Conservation (phyloP, 495 filamentous ascomycete genomes). For the Pseudoneurospora amorphoporcata region DNA sequence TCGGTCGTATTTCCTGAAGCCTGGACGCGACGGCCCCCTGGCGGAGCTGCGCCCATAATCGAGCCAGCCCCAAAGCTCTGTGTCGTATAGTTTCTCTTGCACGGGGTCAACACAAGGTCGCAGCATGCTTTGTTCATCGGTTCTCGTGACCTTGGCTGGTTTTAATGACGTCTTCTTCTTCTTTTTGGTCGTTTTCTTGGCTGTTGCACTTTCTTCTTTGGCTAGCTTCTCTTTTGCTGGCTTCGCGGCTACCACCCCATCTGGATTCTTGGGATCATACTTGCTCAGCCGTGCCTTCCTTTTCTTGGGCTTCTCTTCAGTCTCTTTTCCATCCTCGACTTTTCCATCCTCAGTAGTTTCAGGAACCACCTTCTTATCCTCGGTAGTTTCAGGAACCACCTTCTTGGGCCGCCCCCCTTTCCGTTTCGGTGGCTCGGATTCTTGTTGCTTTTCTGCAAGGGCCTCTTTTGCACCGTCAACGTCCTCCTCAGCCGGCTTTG, state of each 20-base stretch:
- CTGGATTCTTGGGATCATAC: background rate
- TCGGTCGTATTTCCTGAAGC: background rate
- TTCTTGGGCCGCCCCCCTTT: background rate
- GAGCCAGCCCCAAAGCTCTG: background rate
- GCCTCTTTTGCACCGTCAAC: background rate
- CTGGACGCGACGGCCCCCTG: background rate
- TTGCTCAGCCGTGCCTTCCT: background rate
- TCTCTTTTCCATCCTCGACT: too few species aligned
- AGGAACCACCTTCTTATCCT: background rate
- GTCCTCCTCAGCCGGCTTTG: background rate
- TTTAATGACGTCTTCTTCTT: background rate
- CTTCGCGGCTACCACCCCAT: background rate
- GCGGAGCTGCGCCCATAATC: background rate
- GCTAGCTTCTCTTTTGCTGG: background rate
- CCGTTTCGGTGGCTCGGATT: background rate
- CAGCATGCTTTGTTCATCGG: background rate
- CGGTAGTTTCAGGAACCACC: background rate
- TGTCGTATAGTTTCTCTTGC: background rate
- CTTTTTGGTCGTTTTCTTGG: background rate
- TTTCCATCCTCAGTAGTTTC: too few species aligned
- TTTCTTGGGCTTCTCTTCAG: background rate
- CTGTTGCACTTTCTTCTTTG: background rate
- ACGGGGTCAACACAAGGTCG: background rate
- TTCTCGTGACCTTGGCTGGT: background rate
- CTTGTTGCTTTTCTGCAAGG: background rate